phyloP scores from a whole-genome alignment of 768 basidiomycete species.

The Polyporus arcularius region DNA sequence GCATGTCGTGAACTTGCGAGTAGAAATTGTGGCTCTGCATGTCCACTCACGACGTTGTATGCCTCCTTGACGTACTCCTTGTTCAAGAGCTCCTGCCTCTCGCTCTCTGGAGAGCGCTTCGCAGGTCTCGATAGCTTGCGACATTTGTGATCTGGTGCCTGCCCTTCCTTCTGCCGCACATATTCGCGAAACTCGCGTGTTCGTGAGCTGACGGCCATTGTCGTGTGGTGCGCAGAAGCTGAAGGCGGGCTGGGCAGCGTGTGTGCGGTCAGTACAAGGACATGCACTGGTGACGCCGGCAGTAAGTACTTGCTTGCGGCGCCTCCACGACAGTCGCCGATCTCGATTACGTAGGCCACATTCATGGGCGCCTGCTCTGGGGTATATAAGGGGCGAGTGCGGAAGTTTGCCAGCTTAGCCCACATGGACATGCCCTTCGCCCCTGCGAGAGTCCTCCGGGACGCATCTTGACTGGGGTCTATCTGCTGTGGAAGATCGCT shows the following conservation, averaged over 20 bases:
- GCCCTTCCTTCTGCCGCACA: conserved; percentile 48
- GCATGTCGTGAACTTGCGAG: not conserved
- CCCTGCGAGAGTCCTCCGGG: conserved; percentile 19
- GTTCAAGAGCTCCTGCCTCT: conserved; percentile 44
- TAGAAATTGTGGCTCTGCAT: too few species aligned
- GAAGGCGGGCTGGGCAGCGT: conserved; percentile 1
- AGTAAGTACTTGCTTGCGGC: not conserved
- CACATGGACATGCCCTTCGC: conserved; percentile 31
- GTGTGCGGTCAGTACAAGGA: not conserved
- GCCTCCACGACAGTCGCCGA: not conserved
- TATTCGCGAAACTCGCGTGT: conserved; percentile 62
- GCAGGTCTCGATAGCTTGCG: conserved; percentile 43
- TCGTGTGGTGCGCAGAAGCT: not conserved
- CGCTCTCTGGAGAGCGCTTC: conserved; percentile 34
- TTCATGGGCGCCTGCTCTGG: not conserved
- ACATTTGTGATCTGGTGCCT: conserved; percentile 48
- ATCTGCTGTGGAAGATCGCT: conserved; percentile 38
- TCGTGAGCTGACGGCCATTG: conserved; percentile 60
- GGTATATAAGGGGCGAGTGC: conserved; percentile 13
- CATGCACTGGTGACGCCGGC: not conserved
- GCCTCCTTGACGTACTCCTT: conserved; percentile 77
- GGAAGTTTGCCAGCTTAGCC: conserved; percentile 18
- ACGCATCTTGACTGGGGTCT: conserved; percentile 24
- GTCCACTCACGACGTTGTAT: conserved; percentile 57
- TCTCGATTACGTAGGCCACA: conserved; percentile 7